Percentiles rank a stretch among this genome's conserved stretches.
phyloP scores from a whole-genome alignment of 441 rosid species.

The Adansonia grandidieri region DNA sequence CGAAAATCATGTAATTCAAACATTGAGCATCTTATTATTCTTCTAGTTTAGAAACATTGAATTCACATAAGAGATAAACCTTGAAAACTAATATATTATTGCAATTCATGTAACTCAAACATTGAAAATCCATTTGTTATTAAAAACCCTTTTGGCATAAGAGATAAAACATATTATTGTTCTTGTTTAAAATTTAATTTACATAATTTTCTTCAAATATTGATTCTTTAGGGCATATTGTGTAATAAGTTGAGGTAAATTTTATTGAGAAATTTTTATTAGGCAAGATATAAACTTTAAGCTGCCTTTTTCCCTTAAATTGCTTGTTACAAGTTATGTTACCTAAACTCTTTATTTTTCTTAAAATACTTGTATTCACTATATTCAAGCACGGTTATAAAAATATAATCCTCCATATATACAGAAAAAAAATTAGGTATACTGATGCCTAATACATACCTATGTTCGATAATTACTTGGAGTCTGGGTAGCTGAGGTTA shows the following conservation, averaged over 20 bases:
- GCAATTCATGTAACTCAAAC: too few relatives aligned
- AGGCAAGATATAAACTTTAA: neutral
- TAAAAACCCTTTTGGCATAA: neutral
- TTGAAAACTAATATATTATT: too few relatives aligned
- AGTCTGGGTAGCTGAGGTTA: neutral
- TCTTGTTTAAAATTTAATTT: neutral
- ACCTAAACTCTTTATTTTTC: too few relatives aligned
- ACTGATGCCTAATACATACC: too few relatives aligned
- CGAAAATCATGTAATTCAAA: conserved; percentile 45
- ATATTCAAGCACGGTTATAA: too few relatives aligned
- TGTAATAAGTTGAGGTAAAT: neutral
- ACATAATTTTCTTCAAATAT: neutral
- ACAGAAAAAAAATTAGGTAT: too few relatives aligned
- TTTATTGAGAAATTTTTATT: neutral
- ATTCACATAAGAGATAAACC: too few relatives aligned
- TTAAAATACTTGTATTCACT: too few relatives aligned
- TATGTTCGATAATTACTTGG: too few relatives aligned
- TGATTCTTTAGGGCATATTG: neutral
- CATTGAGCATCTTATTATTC: conserved; percentile 31
- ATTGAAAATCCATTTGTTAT: neutral
- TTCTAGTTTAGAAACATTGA: too few relatives aligned
- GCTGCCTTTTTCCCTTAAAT: neutral
- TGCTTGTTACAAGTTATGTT: neutral
- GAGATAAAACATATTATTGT: neutral
- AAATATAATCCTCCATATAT: too few relatives aligned